Conservation (phyloP, 495 filamentous ascomycete genomes). For the Pyronema omphalodes region DNA sequence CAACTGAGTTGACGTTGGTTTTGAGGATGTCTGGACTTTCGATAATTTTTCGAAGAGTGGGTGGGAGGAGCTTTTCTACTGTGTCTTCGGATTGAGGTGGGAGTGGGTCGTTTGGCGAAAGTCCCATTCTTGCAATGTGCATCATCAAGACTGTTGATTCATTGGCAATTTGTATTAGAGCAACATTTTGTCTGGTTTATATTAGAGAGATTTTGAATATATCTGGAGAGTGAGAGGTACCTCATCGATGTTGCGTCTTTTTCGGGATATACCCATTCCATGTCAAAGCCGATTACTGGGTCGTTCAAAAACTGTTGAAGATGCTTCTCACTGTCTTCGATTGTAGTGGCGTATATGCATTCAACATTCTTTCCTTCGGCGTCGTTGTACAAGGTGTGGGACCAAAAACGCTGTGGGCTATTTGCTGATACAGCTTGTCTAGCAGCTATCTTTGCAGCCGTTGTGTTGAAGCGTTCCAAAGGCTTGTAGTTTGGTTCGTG, state of each 20-base stretch:
- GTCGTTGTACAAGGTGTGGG: slow-evolving; percentile 42
- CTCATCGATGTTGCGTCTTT: not conserved
- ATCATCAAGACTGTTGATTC: slow-evolving; percentile 64
- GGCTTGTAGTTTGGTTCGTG: too few relatives aligned
- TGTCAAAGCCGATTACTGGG: slow-evolving; percentile 60
- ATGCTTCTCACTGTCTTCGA: slow-evolving; percentile 45
- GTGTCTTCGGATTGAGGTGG: slow-evolving; percentile 6
- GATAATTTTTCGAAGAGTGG: slow-evolving; percentile 48
- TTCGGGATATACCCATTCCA: slow-evolving; percentile 48
- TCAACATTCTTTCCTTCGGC: slow-evolving; percentile 33
- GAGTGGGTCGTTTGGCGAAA: not conserved
- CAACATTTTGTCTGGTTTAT: slow-evolving; percentile 40
- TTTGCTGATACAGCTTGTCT: slow-evolving; percentile 19
- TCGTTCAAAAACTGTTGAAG: slow-evolving; percentile 49
- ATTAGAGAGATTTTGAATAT: slow-evolving; percentile 26
- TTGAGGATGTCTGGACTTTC: slow-evolving; percentile 54
- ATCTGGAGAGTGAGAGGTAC: slow-evolving; percentile 1
- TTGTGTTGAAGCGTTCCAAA: too few relatives aligned
- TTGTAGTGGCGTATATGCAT: slow-evolving; percentile 59
- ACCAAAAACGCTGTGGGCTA: slow-evolving; percentile 32
- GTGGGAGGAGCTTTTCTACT: slow-evolving; percentile 39
- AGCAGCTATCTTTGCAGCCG: too few relatives aligned
- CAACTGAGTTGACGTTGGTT: slow-evolving; percentile 40
- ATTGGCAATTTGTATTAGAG: slow-evolving; percentile 63
- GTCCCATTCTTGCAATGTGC: slow-evolving; percentile 39